Base-by-base conservation (phyloP, 1,284 basidiomycete species). In the Moniliella sp. region DNA sequence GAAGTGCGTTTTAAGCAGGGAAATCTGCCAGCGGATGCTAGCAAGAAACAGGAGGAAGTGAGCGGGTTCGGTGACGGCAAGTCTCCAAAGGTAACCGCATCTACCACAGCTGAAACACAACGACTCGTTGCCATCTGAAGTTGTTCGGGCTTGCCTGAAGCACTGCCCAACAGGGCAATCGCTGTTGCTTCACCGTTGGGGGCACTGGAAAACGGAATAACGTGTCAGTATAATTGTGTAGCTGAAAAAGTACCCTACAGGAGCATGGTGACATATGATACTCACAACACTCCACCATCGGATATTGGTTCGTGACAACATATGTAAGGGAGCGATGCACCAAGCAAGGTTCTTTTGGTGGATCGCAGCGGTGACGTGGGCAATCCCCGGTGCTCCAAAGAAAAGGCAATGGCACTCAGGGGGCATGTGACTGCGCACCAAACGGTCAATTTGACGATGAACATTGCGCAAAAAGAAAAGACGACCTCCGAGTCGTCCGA, bases 401-500 rank as follows among this genome's bases (percentile, higher is more conserved):
- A 52, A 55, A n/a, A n/a, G n/a, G n/a, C n/a, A n/a, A n/a, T n/a
- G n/a, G n/a, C n/a, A n/a, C n/a, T n/a, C n/a, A n/a, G n/a, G n/a
- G n/a, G n/a, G n/a, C n/a, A n/a, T n/a, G n/a, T n/a, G n/a, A n/a
- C n/a, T n/a, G n/a, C n/a, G n/a, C n/a, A n/a, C n/a, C n/a, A n/a
- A n/a, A 40, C 43, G 42, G 21, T 21, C 26, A n/a, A 55, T 36
- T 35, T 55, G 51, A 4, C 51, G 47, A 28, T 55, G 51, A 25
- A 46, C 52, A 40, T 43, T 50, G 18, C 51, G 37, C 27, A 47
- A 52, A 35, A 55, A 55, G 43, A 46, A 36, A 55, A 55, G 43
- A 55, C 52, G 35, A 55, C 43, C 36, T 55, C 51, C 25, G 51
- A 55, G 27, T 55, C 51, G 30, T 55, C 51, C 33, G 51, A 55